These are phyloP conservation scores for Tricholoma matsutake DNA, from an alignment of 768 basidiomycete species.

Conservation along the genomic window DNA sequence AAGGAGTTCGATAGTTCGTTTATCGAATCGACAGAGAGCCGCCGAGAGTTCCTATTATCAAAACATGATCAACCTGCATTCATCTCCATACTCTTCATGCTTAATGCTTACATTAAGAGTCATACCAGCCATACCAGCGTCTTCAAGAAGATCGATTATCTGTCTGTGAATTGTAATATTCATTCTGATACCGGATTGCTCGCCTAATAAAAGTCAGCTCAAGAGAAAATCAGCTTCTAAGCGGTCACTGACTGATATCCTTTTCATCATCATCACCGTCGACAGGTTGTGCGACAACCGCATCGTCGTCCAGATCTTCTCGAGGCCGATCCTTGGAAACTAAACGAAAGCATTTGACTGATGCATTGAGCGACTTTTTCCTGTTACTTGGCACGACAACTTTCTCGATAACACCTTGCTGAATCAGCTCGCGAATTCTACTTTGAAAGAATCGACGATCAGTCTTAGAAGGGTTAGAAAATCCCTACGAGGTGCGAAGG, in stretches of 20 bases:
- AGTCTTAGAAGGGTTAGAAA: conserved; percentile 66
- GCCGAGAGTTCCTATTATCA: conserved; percentile 55
- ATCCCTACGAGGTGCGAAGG: conserved; percentile 51
- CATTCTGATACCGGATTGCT: conserved; percentile 44
- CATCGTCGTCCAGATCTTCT: conserved; percentile 32
- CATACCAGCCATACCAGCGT: conserved; percentile 64
- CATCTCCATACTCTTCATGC: background rate
- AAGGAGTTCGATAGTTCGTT: conserved; percentile 80
- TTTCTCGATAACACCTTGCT: conserved; percentile 72
- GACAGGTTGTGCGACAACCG: conserved; percentile 34
- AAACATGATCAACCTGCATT: background rate
- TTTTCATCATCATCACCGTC: conserved; percentile 41
- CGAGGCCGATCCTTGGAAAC: conserved; percentile 38
- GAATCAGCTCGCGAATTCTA: conserved; percentile 68
- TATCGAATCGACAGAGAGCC: conserved; percentile 68
- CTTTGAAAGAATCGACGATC: conserved; percentile 83
- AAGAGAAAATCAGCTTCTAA: background rate
- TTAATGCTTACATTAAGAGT: conserved; percentile 58
- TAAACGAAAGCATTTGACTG: conserved; percentile 67
- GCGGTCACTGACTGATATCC: conserved; percentile 25
- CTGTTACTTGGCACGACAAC: conserved; percentile 62
- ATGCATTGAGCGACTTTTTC: conserved; percentile 43
- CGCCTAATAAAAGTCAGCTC: conserved; percentile 18
- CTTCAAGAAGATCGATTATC: conserved; percentile 69
- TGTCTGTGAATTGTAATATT: conserved; percentile 77